A percentile compares a stretch with the other conserved stretches of the same genome.
phyloP scores from a whole-genome alignment of 2,329 filamentous ascomycete genomes.

The Talaromyces sp. region DNA sequence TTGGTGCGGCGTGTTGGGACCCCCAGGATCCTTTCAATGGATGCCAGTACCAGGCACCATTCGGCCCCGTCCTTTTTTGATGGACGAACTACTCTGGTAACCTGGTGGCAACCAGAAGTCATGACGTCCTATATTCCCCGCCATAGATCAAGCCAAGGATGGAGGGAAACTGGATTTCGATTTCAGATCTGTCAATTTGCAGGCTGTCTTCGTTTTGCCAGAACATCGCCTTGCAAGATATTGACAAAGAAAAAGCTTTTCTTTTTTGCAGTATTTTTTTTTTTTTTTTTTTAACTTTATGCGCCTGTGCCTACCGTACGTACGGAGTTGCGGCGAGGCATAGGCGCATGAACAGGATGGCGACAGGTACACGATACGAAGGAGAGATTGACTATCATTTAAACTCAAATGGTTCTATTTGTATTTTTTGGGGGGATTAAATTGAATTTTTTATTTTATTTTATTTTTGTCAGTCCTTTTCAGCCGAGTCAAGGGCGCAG shows the following conservation, averaged over 20 bases:
- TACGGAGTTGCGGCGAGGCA: no score
- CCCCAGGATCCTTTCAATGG: slow-evolving; percentile 23
- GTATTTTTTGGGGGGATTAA: no score
- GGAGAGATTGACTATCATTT: background rate
- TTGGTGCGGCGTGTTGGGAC: slow-evolving; percentile 20
- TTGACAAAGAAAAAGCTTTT: no score
- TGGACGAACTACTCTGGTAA: slow-evolving; percentile 20
- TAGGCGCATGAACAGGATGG: no score
- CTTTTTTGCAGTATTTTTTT: no score
- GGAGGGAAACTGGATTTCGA: background rate
- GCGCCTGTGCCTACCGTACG: no score
- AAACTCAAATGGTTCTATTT: background rate
- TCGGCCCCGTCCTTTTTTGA: slow-evolving; percentile 12
- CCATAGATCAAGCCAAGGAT: background rate
- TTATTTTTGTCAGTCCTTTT: slow-evolving; percentile 1
- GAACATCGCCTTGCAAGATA: no score
- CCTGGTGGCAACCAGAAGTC: slow-evolving; percentile 23
- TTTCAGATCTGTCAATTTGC: background rate
- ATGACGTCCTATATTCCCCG: slow-evolving; percentile 22
- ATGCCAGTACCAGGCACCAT: slow-evolving; percentile 6
- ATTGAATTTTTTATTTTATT: background rate
- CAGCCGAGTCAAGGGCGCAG: slow-evolving; percentile 19
- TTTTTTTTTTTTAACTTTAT: no score
- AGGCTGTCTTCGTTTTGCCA: no score
- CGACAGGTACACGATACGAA: background rate